Percentiles rank a stretch among this genome's conserved stretches.
phyloP scores from a whole-genome alignment of 331 rosid species.

The Quercus tomentella region DNA sequence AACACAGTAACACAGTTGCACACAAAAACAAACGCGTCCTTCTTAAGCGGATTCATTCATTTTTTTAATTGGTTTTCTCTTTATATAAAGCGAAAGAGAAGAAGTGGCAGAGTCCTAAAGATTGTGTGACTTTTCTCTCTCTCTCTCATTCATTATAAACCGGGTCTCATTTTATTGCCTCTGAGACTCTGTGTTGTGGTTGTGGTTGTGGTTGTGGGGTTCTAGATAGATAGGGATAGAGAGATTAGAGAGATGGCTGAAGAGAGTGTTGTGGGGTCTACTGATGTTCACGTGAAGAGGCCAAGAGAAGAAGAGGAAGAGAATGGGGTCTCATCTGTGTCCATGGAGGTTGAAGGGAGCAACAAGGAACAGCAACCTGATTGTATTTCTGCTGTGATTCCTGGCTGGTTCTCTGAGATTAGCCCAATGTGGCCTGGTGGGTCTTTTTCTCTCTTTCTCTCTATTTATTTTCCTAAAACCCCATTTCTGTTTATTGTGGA shows the following conservation, averaged over 20 bases:
- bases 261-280: conserved; percentile 26
- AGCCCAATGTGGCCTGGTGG: conserved; percentile 99
- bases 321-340: conserved; percentile 34
- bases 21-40: conserved; percentile 8
- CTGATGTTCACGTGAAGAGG: conserved; percentile 58
- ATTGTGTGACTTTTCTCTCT: conserved; percentile 14
- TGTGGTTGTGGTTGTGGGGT: neutral
- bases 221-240: neutral
- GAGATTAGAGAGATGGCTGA: conserved; percentile 40
- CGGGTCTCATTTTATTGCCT: neutral
- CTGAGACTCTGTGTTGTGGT: neutral
- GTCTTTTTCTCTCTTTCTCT: conserved; percentile 18
- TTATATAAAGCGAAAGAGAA: conserved; percentile 13
- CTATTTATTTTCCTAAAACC: neutral
- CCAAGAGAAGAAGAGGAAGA: conserved; percentile 64
- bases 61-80: conserved; percentile 10
- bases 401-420: conserved; percentile 99
- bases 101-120: neutral
- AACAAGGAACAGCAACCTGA: conserved; percentile 17
- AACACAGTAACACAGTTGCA: neutral
- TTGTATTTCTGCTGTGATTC: conserved; percentile 64
- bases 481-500: neutral
- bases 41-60: conserved; percentile 33
- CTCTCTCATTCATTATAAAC: neutral
- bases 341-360: conserved; percentile 37